These are phyloP conservation scores for Sarocladium oryzae DNA, from an alignment of 2,329 filamentous ascomycete genomes.

Conservation along the genomic window DNA sequence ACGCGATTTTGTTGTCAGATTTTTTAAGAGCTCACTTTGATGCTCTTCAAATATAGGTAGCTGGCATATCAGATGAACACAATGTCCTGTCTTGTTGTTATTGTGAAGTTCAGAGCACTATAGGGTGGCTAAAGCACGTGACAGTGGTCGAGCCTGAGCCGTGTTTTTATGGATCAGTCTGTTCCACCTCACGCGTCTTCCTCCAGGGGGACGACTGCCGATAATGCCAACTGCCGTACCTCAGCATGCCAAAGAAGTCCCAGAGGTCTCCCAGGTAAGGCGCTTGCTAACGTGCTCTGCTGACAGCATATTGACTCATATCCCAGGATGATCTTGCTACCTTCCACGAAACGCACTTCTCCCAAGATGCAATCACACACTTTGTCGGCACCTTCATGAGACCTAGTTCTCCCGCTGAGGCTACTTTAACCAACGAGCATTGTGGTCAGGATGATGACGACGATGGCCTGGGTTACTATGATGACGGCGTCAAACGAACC, in stretches of 20 bases:
- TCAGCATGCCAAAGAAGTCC: constrained; percentile 5
- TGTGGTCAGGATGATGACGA: constrained; percentile 52
- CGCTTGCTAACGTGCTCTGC: not conserved
- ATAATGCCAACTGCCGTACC: not conserved
- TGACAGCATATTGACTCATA: constrained; percentile 15
- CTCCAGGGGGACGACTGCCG: not conserved
- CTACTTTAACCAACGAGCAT: constrained; percentile 20
- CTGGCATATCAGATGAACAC: no score
- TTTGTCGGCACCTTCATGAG: constrained; percentile 41
- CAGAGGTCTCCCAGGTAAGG: constrained; percentile 22
- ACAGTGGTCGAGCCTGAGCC: no score
- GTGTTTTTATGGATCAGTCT: no score
- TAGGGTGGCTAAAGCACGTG: no score
- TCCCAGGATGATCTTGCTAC: constrained; percentile 50
- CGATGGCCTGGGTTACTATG: constrained; percentile 74
- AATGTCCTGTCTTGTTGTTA: no score
- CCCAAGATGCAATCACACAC: constrained; percentile 33
- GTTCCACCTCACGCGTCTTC: not conserved
- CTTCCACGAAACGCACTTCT: constrained; percentile 58
- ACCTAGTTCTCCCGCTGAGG: constrained; percentile 39
- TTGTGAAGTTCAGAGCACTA: no score
- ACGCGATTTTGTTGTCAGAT: no score
- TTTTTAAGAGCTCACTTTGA: no score
- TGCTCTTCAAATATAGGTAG: no score
- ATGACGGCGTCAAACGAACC: constrained; percentile 80